Base-by-base conservation (phyloP, 2,329 filamentous ascomycete genomes). In the Talaromyces sp. region DNA sequence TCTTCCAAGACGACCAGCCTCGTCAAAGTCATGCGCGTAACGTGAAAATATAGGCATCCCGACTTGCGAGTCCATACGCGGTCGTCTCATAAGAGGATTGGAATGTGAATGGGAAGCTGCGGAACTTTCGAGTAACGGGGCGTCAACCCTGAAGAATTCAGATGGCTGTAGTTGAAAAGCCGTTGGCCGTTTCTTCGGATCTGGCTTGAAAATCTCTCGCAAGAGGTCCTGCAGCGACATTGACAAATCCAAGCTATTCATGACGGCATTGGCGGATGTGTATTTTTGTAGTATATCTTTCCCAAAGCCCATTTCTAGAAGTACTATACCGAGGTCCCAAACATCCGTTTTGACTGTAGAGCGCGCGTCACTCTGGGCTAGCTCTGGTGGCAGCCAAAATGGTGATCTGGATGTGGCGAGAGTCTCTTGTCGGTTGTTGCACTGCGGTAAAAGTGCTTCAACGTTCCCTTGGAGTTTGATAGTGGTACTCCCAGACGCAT, bases 291-390 rank as follows among this genome's bases (percentile, higher is more conserved):
- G 81, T 6, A 92, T 85, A 67, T 92, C 86, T 37, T 92, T 81
- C 1, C 95, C 95, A 73, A 97, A 93, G 3, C 95, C 84, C 92
- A 98, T 97, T 73, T 99, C 93, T 42, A 96, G 76, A 69, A 97
- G 90, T 5, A 97, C 85, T 33, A 97, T 86, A 4, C 95, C 95
- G 69, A 99, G 87, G 67, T 97, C 91, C 95, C 95, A 99, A 8
- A 98, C 86, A 73, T 98, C 95, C 0, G 92, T 91, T 74, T 96
- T 96, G 69, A 77, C 88, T 82, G 74, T 89, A 59, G 75, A 74
- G 40, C 74, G 72, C 37, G 71, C 81, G 33, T 83, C 83, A 31
- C 84, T 88, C 64, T 83, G 85, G 0, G 81, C 83, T 54, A 92
- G 83, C 75, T 96, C 92, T 1, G 92, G 90, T 1, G 93, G 87